Evolutionary conservation across 345 rosid genomes (phyloP).

Genomic region (Microcos paniculata): DNA sequence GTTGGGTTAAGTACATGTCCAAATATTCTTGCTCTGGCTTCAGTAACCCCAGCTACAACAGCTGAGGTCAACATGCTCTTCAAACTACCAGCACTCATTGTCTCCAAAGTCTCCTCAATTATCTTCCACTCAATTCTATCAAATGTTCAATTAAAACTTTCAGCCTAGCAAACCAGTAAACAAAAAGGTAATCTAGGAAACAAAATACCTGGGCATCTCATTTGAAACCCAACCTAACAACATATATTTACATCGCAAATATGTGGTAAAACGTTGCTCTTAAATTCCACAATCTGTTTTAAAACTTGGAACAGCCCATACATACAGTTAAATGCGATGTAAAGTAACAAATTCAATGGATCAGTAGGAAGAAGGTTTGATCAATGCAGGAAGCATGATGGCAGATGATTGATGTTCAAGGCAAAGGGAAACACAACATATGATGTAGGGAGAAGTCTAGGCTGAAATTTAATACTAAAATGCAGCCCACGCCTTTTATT

Average conservation of each 20-base stretch:
- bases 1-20: constrained; percentile 79
- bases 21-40: constrained; percentile 76
- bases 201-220: background rate
- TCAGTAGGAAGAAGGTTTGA: constrained; percentile 54
- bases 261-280: background rate
- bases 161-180: background rate
- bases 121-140: background rate
- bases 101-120: background rate
- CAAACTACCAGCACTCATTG: constrained; percentile 49
- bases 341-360: constrained; percentile 26
- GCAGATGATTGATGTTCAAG: constrained; percentile 20
- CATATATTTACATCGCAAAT: background rate
- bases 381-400: constrained; percentile 41
- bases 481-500: constrained; percentile 77
- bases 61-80: constrained; percentile 55
- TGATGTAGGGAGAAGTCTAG: constrained; percentile 76
- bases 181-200: background rate
- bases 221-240: background rate
- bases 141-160: background rate
- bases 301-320: background rate
- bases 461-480: constrained; percentile 60
- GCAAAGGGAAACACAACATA: constrained; percentile 13
- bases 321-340: background rate
- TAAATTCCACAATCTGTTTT: background rate
- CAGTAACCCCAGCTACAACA: constrained; percentile 53